phyloP scores from a whole-genome alignment of 2,329 filamentous ascomycete genomes.

The Metarhizium rileyi region DNA sequence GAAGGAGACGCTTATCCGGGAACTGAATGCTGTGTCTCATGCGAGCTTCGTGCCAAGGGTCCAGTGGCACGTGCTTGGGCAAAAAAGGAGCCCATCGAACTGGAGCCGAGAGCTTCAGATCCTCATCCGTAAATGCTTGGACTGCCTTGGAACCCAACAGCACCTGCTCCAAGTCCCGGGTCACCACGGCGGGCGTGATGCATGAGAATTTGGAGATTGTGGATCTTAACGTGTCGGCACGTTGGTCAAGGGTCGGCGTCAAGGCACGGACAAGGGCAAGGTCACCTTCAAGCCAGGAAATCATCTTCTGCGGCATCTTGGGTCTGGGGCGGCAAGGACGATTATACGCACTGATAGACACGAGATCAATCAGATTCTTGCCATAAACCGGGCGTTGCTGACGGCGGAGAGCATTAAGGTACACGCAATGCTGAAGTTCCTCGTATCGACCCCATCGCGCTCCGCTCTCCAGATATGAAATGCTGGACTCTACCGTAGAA shows the following conservation, averaged over 20 bases:
- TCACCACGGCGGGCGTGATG: conserved; percentile 80
- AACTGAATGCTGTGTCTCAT: conserved; percentile 94
- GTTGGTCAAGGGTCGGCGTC: conserved; percentile 64
- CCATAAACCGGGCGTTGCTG: conserved; percentile 77
- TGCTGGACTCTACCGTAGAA: conserved; percentile 56
- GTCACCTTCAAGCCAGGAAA: conserved; percentile 67
- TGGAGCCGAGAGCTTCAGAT: conserved; percentile 47
- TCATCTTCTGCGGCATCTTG: conserved; percentile 49
- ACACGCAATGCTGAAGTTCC: conserved; percentile 71
- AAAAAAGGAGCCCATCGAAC: conserved; percentile 46
- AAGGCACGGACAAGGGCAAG: conserved; percentile 55
- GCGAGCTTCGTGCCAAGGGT: conserved; percentile 89
- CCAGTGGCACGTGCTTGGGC: conserved; percentile 46
- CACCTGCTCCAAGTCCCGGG: conserved; percentile 62
- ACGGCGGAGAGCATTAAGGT: conserved; percentile 70
- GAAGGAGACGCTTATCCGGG: conserved; percentile 87
- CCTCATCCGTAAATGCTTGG: conserved; percentile 44
- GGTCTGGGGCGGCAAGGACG: conserved; percentile 52
- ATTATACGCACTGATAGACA: conserved; percentile 54
- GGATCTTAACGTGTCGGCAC: conserved; percentile 62
- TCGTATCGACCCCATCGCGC: conserved; percentile 62
- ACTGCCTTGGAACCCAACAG: conserved; percentile 53
- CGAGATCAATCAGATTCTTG: conserved; percentile 61
- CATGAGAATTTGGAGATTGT: conserved; percentile 84
- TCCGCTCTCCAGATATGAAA: conserved; percentile 63